Conservation (phyloP, 1,284 basidiomycete genomes). For the Trametes hirsuta region DNA sequence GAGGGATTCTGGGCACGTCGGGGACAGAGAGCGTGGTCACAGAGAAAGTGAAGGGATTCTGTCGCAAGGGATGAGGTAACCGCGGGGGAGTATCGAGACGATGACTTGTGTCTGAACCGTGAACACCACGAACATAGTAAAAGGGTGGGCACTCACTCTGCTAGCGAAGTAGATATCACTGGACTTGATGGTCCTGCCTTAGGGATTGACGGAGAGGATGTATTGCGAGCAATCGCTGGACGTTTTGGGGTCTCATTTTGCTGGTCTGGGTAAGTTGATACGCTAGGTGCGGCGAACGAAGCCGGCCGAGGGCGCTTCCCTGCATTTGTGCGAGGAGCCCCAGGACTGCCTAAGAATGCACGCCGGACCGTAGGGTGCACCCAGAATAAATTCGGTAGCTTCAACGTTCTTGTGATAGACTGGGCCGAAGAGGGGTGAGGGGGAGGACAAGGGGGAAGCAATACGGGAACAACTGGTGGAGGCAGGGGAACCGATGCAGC, state of each 20-base stretch:
- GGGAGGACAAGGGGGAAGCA: neutral
- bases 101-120: no score
- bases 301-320: conserved; percentile 17
- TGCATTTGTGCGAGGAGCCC: neutral
- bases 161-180: no score
- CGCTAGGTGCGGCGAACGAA: conserved; percentile 8
- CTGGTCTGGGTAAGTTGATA: neutral
- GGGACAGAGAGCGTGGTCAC: conserved; percentile 1
- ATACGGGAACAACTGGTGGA: conserved; percentile 7
- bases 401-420: conserved; percentile 16
- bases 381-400: conserved; percentile 24
- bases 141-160: no score
- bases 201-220: conserved; percentile 3
- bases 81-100: neutral
- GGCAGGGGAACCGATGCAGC: neutral
- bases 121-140: no score
- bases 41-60: no score
- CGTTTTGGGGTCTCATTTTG: neutral
- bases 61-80: neutral
- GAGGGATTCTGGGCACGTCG: conserved; percentile 9
- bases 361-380: conserved; percentile 23
- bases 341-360: conserved; percentile 11
- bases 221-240: conserved; percentile 1
- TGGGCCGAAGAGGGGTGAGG: conserved; percentile 1
- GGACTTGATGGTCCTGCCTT: neutral